Base-by-base conservation (phyloP, 345 rosid species). In the Euphorbia lathyris region DNA sequence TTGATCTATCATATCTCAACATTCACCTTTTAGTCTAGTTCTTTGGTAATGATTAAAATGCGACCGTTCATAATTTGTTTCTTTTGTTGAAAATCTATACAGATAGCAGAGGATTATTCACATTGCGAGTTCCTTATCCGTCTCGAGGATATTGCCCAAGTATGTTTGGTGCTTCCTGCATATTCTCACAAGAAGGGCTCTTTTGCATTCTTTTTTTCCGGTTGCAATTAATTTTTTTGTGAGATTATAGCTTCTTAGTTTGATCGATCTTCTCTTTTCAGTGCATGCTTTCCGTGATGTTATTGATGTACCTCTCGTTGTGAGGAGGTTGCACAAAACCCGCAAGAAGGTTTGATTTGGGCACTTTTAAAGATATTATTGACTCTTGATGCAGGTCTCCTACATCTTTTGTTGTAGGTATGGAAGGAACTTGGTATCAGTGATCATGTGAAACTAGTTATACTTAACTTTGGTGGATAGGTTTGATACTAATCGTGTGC, bases 281-380 rank as follows among this genome's bases (percentile, higher is more conserved):
- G 99, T 95, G 99, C 99, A 97, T 72, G 99, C 99, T 73, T 95
- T 90, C 67, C 90, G 97, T 38, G 99, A 92, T 81, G 97, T 89
- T 62, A 79, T 95, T 69, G 99, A 95, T 78, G 97, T 92, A 55
- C 99, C 98, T 14, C 83, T 95, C 43, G 97, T 95, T 74, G 99
- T 95, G 79, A 90, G 99, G 86, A 88, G 96, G 79, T 74, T 95
- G 78, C 97, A 90, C 78, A 95, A 83, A 76, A 78, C 94, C 63
- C 97, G 93, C 75, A 84, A 80, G 75, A 98, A 95, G 99, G 99
- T 95, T 71, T 77, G 78, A n/a, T n/a, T 55, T 59, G 74, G 52
- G 67, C 73, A 62, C 40, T 69, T 48, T 69, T 19, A 7, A 47
- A 66, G 27, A 9, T 19, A 32, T 65, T 26, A 66, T 59, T 25